A percentile compares a stretch with the other conserved stretches of the same genome.
Conservation (phyloP, 495 filamentous ascomycete species). For the Xylaria curta region DNA sequence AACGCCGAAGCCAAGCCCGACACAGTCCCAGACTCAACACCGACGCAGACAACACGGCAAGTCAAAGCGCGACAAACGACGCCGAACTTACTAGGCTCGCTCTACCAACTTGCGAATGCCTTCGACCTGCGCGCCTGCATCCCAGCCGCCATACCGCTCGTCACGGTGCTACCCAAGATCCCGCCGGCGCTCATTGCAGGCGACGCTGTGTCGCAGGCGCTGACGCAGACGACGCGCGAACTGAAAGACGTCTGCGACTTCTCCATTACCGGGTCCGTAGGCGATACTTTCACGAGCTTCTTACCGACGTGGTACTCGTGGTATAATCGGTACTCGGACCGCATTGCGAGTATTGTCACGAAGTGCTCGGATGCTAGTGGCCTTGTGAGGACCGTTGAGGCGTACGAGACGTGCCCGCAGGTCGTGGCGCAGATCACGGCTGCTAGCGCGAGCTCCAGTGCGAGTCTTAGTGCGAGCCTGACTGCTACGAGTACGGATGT, state of each 20-base stretch:
- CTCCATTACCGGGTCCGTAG: slow-evolving; percentile 21
- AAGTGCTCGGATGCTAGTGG: slow-evolving; percentile 11
- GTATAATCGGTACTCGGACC: slow-evolving; percentile 21
- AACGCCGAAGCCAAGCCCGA: slow-evolving; percentile 11
- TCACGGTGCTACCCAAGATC: slow-evolving; percentile 23
- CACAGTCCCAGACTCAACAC: background rate
- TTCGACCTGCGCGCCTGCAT: slow-evolving; percentile 27
- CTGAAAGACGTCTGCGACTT: slow-evolving; percentile 25
- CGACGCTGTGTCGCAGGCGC: slow-evolving; percentile 21
- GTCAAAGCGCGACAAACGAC: slow-evolving; percentile 14
- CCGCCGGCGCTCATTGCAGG: slow-evolving; percentile 16
- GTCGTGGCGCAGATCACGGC: slow-evolving; percentile 13
- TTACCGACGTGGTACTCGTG: slow-evolving; percentile 27
- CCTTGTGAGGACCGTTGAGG: slow-evolving; percentile 26
- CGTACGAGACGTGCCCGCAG: slow-evolving; percentile 25
- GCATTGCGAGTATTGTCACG: slow-evolving; percentile 12
- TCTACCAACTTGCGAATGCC: slow-evolving; percentile 20
- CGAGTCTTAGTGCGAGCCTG: background rate
- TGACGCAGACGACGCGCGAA: slow-evolving; percentile 22
- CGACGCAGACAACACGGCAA: slow-evolving; percentile 14
- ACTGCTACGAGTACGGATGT: background rate
- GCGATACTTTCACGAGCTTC: slow-evolving; percentile 25
- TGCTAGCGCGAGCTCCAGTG: background rate
- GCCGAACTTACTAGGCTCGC: slow-evolving; percentile 14
- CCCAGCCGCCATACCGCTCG: slow-evolving; percentile 18